Base-by-base conservation (phyloP, 352 stramenopile species). In the Globisporangium nunn region DNA sequence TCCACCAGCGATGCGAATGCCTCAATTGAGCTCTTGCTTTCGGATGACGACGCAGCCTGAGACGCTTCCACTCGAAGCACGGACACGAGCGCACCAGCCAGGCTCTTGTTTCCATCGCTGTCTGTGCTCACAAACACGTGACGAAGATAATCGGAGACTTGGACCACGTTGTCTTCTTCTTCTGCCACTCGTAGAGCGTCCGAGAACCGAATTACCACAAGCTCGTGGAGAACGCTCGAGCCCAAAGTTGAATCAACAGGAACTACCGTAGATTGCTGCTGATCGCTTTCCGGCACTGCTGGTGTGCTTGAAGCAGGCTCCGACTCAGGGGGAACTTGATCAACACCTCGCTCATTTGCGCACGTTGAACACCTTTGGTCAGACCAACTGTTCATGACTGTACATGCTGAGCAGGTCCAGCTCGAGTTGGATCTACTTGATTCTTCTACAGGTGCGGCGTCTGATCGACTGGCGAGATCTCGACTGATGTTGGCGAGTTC, bases 401-500 rank as follows among this genome's bases (percentile, higher is more conserved):
- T 92, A 44, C 82, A 92, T 12, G 80, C 70, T 12, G 63, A 35
- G 41, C 82, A 92, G 6, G 71, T 23, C 82, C 82, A 92, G 14
- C 81, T 78, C 10, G 44, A 14, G 35, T 23, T 54, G 3, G 29
- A 2, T 11, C 30, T 52, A 15, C 35, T 58, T 37, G 39, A 10
- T 8, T 61, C 57, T 17, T 35, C 48, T 31, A 7, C 6, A 30
- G 44, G 14, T 1, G 10, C 35, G 5, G 11, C 39, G 40, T 51
- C 46, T 28, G 46, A 43, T 12, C 63, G 56, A 18, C 39, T 54
- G 1, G 47, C 35, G 33, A 44, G 18, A n/a, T 33, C 54, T 33
- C 60, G 55, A 52, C 33, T 63, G 29, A 66, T 62, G 31, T 68
- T 65, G 7, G 67, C 71, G 30, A 84, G 37, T 47, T 81, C 71